A percentile compares a stretch with the other conserved stretches of the same genome.
Conservation (phyloP, 1,284 basidiomycete species). For the Fereydounia khargensis region DNA sequence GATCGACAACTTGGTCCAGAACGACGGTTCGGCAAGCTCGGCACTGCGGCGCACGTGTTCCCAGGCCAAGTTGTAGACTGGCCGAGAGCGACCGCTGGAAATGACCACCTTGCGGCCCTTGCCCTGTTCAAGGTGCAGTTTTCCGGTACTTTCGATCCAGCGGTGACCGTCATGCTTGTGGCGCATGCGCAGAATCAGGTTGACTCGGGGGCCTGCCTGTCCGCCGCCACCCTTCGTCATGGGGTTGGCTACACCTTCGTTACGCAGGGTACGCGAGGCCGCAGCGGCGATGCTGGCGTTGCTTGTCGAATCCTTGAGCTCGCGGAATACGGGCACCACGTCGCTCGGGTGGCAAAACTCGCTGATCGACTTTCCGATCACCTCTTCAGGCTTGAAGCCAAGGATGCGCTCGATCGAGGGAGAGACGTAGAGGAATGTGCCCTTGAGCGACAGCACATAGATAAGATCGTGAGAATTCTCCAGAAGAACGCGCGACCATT, state of each 20-base stretch:
- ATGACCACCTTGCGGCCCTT: constrained; percentile 54
- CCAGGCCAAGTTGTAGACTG: constrained; percentile 47
- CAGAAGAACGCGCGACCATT: constrained; percentile 45
- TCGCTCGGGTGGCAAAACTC: constrained; percentile 84
- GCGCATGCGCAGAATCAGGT: constrained; percentile 48
- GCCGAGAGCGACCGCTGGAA: constrained; percentile 40
- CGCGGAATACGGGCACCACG: constrained; percentile 83
- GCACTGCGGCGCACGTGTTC: constrained; percentile 37
- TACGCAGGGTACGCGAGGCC: constrained; percentile 36
- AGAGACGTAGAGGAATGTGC: constrained; percentile 86
- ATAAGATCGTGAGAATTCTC: constrained; percentile 68
- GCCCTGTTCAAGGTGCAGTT: constrained; percentile 52
- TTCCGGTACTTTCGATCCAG: constrained; percentile 51
- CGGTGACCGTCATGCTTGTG: constrained; percentile 42
- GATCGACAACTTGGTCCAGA: constrained; percentile 48
- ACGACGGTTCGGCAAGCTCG: constrained; percentile 23
- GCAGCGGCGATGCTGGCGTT: constrained; percentile 55
- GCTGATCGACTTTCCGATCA: constrained; percentile 74
- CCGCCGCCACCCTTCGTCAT: constrained; percentile 50
- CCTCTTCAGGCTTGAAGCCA: constrained; percentile 65
- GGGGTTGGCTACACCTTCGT: constrained; percentile 41
- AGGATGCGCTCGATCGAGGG: constrained; percentile 58
- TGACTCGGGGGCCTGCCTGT: constrained; percentile 49
- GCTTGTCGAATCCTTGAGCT: constrained; percentile 75
- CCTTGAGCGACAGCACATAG: constrained; percentile 87